phyloP scores from a whole-genome alignment of 805 yeast species.

The Myxozyma melibiosi region DNA sequence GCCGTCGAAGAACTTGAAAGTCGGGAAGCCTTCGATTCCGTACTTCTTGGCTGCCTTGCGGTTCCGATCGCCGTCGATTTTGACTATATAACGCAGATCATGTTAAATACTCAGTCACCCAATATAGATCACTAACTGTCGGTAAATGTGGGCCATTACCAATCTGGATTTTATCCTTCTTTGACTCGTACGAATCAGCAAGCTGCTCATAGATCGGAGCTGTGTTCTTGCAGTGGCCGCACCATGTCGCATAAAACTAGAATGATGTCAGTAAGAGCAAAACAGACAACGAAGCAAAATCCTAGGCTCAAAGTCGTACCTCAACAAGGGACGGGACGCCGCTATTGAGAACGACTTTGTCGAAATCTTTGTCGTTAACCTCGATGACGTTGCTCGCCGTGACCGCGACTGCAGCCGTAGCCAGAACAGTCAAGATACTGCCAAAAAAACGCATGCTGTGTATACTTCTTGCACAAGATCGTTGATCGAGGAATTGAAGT shows the following conservation, averaged over 20 bases:
- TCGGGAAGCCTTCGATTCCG: slow-evolving; percentile 79
- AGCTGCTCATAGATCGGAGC: slow-evolving; percentile 63
- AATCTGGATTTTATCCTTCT: slow-evolving; percentile 52
- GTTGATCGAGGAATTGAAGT: not conserved
- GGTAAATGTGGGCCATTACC: slow-evolving; percentile 85
- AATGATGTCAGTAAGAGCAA: not conserved
- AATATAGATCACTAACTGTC: slow-evolving; percentile 37
- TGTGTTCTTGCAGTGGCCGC: slow-evolving; percentile 86
- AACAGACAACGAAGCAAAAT: not conserved
- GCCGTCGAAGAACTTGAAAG: slow-evolving; percentile 50
- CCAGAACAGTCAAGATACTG: not conserved
- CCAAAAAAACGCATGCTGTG: slow-evolving; percentile 1
- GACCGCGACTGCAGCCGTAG: slow-evolving; percentile 5
- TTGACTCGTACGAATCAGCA: slow-evolving; percentile 54
- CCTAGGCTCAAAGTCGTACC: slow-evolving; percentile 26
- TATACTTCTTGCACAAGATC: not conserved
- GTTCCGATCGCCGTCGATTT: slow-evolving; percentile 76
- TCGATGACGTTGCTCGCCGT: slow-evolving; percentile 43
- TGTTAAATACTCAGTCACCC: too few species aligned
- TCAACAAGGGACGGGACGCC: slow-evolving; percentile 62
- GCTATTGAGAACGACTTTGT: slow-evolving; percentile 52
- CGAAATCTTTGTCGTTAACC: slow-evolving; percentile 53
- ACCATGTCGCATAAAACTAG: slow-evolving; percentile 64
- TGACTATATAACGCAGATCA: slow-evolving; percentile 58
- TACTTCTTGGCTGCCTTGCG: slow-evolving; percentile 68